Evolutionary conservation across 176 grass and related monocot genomes (phyloP).

Genomic region (Phyllostachys edulis): DNA sequence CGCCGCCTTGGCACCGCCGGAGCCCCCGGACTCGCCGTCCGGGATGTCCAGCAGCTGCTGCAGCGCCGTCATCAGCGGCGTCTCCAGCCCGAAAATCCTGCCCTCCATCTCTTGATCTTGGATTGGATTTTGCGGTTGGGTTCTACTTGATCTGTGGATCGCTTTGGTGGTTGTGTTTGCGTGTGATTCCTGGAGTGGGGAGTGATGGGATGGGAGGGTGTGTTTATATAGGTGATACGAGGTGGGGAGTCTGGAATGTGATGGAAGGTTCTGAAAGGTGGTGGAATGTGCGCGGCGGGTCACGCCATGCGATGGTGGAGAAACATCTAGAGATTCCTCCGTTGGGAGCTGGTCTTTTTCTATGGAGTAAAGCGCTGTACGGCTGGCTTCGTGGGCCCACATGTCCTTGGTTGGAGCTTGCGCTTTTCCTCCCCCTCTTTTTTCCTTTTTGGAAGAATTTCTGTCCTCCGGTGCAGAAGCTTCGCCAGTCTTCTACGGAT

Average conservation of each 20-base stretch:
- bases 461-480: neutral
- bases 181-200: neutral
- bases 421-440: fast-evolving
- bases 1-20: conserved; percentile 32
- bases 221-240: conserved; percentile 8
- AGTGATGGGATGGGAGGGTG: neutral
- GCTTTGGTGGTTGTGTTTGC: too few species aligned
- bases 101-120: conserved; percentile 38
- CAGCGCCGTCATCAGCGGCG: conserved; percentile 57
- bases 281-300: conserved; percentile 5
- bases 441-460: neutral
- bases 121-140: neutral
- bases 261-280: conserved; percentile 48
- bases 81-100: conserved; percentile 56
- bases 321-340: conserved; percentile 1
- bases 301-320: neutral
- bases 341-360: neutral
- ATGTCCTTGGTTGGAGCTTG: neutral
- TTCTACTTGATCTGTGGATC: neutral
- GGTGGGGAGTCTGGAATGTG: conserved; percentile 18
- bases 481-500: neutral
- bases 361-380: neutral
- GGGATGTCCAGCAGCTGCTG: conserved; percentile 65
- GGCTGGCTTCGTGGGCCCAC: neutral
- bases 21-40: conserved; percentile 32